Evolutionary conservation across 169 alveolate genomes (phyloP).

Genomic region (Plasmodium vivax): DNA sequence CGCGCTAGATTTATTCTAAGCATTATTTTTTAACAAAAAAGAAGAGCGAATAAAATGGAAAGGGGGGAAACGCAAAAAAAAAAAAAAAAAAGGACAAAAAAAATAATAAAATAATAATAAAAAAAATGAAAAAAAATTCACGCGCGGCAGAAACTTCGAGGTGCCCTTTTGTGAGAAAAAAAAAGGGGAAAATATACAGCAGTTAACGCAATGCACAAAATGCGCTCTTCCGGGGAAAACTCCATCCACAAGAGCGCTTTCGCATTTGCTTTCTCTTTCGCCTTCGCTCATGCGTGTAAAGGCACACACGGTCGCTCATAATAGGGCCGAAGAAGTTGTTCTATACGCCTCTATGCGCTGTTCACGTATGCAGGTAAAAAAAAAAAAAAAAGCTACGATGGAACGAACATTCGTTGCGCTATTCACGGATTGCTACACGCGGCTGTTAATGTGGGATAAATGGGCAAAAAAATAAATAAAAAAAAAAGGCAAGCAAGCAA

Average conservation of each 20-base stretch:
- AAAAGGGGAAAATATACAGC: not conserved
- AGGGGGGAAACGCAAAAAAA: constrained; percentile 15
- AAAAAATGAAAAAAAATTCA: not conserved
- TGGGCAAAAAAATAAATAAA: not conserved
- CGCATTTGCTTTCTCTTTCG: no score
- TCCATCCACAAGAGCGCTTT: not conserved
- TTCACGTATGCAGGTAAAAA: constrained; percentile 1
- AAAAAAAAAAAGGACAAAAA: constrained; percentile 8
- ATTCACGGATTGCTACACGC: not conserved
- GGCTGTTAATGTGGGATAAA: not conserved
- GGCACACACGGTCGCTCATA: not conserved
- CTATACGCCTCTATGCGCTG: not conserved
- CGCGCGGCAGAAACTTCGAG: not conserved
- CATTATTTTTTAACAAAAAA: constrained; percentile 22
- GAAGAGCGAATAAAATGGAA: not conserved
- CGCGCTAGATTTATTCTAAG: constrained; percentile 27
- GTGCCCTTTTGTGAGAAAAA: constrained; percentile 2
- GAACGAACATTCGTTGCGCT: not conserved
- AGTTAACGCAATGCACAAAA: constrained; percentile 1
- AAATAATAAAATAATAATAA: not conserved
- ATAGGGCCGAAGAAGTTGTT: not conserved
- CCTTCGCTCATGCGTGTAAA: not conserved
- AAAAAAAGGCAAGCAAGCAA: no score
- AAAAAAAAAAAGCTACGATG: not conserved
- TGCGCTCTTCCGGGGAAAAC: not conserved